Conservation (phyloP, 192 early-diverging fungal species). For the Pilaira anomala region DNA sequence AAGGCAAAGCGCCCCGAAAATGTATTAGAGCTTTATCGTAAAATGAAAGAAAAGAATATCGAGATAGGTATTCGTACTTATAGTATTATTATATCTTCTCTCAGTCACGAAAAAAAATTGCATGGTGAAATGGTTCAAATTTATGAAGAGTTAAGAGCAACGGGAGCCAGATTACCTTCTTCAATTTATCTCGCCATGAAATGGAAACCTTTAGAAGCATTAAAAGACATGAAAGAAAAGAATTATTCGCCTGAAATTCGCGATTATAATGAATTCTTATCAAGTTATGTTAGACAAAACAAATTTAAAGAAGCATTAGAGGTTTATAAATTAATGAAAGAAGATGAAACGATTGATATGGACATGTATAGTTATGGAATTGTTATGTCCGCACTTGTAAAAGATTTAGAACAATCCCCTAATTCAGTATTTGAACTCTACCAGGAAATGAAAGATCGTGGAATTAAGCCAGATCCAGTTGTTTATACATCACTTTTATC, state of each 20-base stretch:
- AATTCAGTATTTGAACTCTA: slow-evolving; percentile 24
- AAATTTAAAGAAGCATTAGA: slow-evolving; percentile 27
- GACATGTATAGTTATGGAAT: slow-evolving; percentile 38
- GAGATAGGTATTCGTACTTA: slow-evolving; percentile 3
- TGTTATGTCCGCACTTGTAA: slow-evolving; percentile 33
- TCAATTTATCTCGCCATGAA: slow-evolving; percentile 17
- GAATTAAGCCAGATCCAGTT: slow-evolving; percentile 19
- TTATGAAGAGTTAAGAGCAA: not conserved
- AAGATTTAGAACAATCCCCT: slow-evolving; percentile 14
- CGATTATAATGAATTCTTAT: slow-evolving; percentile 40
- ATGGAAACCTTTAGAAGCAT: slow-evolving; percentile 3
- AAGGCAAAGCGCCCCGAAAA: not conserved
- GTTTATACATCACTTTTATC: slow-evolving; percentile 26
- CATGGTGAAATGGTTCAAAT: slow-evolving; percentile 1
- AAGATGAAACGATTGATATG: slow-evolving; percentile 9
- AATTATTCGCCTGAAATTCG: not conserved
- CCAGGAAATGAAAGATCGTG: slow-evolving; percentile 33
- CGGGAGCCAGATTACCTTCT: not conserved
- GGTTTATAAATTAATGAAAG: slow-evolving; percentile 26
- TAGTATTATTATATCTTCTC: slow-evolving; percentile 1
- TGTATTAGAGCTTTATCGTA: slow-evolving; percentile 16
- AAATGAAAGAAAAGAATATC: slow-evolving; percentile 21
- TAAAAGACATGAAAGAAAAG: slow-evolving; percentile 13
- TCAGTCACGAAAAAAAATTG: not conserved
- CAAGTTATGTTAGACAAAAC: slow-evolving; percentile 20